Evolutionary conservation across 2,329 filamentous ascomycete species (phyloP).

Genomic region (Xylaria hypoxylon): DNA sequence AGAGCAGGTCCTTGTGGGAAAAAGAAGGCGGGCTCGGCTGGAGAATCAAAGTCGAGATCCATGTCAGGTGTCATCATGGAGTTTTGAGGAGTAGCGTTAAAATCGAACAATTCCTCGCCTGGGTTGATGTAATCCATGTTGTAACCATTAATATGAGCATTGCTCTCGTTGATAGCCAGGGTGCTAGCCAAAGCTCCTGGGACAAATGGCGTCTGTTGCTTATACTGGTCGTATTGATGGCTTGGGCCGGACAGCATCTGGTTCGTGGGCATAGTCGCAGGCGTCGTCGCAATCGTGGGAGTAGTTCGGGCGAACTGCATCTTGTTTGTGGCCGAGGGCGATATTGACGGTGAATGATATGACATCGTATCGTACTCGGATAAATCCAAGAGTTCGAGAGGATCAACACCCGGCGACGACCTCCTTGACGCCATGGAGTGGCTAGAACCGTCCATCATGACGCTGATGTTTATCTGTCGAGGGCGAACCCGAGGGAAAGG

Average conservation of each 20-base stretch:
- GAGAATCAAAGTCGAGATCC: slow-evolving; percentile 73
- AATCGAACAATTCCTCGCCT: slow-evolving; percentile 76
- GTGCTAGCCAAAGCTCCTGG: slow-evolving; percentile 85
- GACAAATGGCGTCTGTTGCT: slow-evolving; percentile 93
- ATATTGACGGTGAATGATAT: slow-evolving; percentile 71
- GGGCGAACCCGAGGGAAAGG: background rate
- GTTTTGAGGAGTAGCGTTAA: slow-evolving; percentile 72
- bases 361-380: slow-evolving; percentile 71
- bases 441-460: slow-evolving; percentile 40
- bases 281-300: slow-evolving; percentile 65
- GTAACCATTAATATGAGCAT: slow-evolving; percentile 65
- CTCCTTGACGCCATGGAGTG: slow-evolving; percentile 41
- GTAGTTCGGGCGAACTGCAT: slow-evolving; percentile 64
- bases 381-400: slow-evolving; percentile 70
- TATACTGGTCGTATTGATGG: slow-evolving; percentile 94
- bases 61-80: slow-evolving; percentile 74
- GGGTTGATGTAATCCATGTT: slow-evolving; percentile 67
- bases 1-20: slow-evolving; percentile 67
- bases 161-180: slow-evolving; percentile 78
- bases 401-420: slow-evolving; percentile 55
- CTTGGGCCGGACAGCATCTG: slow-evolving; percentile 82
- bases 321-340: slow-evolving; percentile 66
- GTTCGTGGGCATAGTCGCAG: slow-evolving; percentile 63
- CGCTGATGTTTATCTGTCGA: background rate
- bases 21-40: slow-evolving; percentile 71